Conservation (phyloP, 331 rosid species). For the Saraca asoca region DNA sequence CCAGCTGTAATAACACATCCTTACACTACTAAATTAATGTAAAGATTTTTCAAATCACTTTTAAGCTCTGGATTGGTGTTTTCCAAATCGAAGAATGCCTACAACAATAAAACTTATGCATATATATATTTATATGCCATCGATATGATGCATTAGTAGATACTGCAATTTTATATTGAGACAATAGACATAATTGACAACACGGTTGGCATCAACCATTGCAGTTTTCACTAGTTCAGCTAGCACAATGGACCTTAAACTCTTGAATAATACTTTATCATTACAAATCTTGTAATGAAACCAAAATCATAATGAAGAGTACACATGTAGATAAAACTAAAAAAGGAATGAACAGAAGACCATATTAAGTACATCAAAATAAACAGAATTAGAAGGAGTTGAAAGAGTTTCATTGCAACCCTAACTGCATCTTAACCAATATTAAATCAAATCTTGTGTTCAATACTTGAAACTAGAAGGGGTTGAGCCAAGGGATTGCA, state of each 20-base stretch:
- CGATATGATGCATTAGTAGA: neutral
- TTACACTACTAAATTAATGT: constrained; percentile 80
- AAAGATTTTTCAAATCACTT: too few relatives aligned
- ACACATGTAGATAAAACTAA: neutral
- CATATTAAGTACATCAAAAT: neutral
- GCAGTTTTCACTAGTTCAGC: neutral
- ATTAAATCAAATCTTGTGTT: constrained; percentile 6
- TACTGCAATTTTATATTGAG: neutral
- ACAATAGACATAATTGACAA: constrained; percentile 10
- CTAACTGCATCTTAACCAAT: neutral
- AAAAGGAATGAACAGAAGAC: neutral
- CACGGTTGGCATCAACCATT: neutral
- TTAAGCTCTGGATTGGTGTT: constrained; percentile 81
- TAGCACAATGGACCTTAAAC: neutral
- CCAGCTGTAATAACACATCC: constrained; percentile 23
- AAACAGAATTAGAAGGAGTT: neutral
- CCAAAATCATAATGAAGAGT: neutral
- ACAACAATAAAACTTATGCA: constrained; percentile 25
- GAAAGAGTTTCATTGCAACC: neutral
- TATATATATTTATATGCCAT: neutral
- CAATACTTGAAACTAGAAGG: neutral
- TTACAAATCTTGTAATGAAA: neutral
- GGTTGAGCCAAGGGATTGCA: neutral
- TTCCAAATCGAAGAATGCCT: constrained; percentile 88
- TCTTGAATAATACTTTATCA: too few relatives aligned